Base-by-base conservation (phyloP, 768 basidiomycete species). In the Symmetrospora coprosmae region DNA sequence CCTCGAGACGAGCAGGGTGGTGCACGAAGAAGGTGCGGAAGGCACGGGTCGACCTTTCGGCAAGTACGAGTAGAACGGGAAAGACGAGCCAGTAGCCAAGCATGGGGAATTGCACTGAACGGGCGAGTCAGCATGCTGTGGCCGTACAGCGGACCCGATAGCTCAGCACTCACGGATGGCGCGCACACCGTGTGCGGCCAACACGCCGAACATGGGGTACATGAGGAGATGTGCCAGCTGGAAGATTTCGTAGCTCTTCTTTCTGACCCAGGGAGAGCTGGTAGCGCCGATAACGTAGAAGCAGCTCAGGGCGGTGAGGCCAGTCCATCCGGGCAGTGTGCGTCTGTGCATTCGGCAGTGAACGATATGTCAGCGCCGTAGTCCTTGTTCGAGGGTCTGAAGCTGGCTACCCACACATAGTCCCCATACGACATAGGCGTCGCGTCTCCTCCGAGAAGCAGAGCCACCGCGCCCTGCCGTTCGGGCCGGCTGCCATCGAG, bases 81-180 rank as follows among this genome's bases (percentile, higher is more conserved):
- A 58, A 58, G 28, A 58, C 55, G 41, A 58, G 40, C 55, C 55
- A 58, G 43, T 58, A 58, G 9, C 55, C 55, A 39, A 58, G 25
- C 55, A 58, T 58, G n/a, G 55, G 55, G 27, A 43, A 39, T 46
- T 43, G 39, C 14, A 58, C 55, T 58, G 23, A 4, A 27, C 25
- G n/a, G n/a, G n/a, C n/a, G n/a, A n/a, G n/a, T n/a, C n/a, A n/a
- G n/a, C n/a, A n/a, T n/a, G n/a, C n/a, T n/a, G n/a, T n/a, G n/a
- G n/a, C n/a, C n/a, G n/a, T n/a, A n/a, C n/a, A n/a, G n/a, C n/a
- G n/a, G n/a, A n/a, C n/a, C n/a, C n/a, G n/a, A n/a, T n/a, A n/a
- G 41, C n/a, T 8, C 8, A 50, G 5, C 8, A 43, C 55, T 58
- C 46, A 58, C 55, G n/a, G 6, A 58, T 23, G 17, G 27, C 31